Conservation (phyloP, 768 basidiomycete genomes). For the Mrakia blollopis region DNA sequence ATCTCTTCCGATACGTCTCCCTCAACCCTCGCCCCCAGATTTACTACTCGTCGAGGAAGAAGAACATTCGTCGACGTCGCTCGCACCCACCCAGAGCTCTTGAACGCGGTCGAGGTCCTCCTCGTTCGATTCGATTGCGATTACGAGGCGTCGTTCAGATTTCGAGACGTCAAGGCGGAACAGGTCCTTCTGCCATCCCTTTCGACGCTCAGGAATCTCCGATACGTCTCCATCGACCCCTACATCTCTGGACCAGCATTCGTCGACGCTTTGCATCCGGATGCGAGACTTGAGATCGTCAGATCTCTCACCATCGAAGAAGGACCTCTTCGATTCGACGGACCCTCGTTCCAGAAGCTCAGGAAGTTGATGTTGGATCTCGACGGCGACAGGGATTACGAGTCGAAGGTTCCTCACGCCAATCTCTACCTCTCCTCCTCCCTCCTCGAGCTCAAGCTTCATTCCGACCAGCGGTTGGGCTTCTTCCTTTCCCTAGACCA, state of each 20-base stretch:
- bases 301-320: neutral
- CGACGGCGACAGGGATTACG: neutral
- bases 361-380: neutral
- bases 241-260: neutral
- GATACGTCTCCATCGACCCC: neutral
- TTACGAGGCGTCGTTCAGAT: neutral
- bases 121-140: neutral
- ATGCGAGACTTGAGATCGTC: neutral
- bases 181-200: neutral
- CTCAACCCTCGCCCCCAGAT: neutral
- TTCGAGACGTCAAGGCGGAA: neutral
- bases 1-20: neutral
- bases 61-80: neutral
- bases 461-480: neutral
- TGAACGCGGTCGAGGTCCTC: neutral
- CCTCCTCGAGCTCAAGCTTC: neutral
- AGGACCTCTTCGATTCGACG: neutral
- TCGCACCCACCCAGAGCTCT: neutral
- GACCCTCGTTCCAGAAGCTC: neutral
- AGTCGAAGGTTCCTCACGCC: neutral
- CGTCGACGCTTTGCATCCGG: neutral
- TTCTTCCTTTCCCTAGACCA: neutral
- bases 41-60: too few species aligned
- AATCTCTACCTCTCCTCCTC: neutral
- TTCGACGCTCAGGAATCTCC: neutral